phyloP scores from a whole-genome alignment of 176 grass and related monocot genomes.

The Oryza officinalis region DNA sequence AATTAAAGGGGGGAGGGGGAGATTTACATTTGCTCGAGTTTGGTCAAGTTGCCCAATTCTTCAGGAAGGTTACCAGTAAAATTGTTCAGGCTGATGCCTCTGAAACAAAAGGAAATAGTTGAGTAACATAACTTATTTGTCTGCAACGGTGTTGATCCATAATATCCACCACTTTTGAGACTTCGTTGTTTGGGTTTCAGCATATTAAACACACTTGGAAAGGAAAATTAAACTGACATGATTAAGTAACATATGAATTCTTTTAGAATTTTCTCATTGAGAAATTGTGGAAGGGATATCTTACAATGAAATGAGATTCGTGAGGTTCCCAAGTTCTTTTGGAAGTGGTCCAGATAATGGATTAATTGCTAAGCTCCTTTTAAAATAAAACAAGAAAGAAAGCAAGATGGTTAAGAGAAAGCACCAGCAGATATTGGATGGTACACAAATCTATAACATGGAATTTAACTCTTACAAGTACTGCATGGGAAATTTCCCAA shows the following conservation, averaged over 20 bases:
- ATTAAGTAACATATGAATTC: background rate
- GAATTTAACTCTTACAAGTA: slow-evolving; percentile 44
- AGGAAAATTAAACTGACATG: too few species aligned
- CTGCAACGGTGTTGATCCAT: background rate
- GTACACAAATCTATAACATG: background rate
- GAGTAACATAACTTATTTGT: background rate
- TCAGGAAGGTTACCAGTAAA: slow-evolving; percentile 52
- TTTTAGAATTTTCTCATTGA: background rate
- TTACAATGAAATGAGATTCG: background rate
- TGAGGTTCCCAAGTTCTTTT: background rate
- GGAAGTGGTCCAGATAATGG: background rate
- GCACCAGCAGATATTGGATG: background rate
- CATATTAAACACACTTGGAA: background rate
- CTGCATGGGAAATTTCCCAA: slow-evolving; percentile 59
- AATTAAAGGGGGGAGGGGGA: background rate
- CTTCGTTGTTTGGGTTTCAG: background rate
- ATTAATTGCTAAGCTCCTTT: background rate
- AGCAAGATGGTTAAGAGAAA: background rate
- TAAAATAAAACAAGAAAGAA: background rate
- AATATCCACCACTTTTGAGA: background rate
- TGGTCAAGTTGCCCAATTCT: slow-evolving; percentile 52
- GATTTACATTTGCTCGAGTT: slow-evolving; percentile 38
- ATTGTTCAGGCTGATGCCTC: slow-evolving; percentile 41
- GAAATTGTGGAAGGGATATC: background rate
- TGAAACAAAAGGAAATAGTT: slow-evolving; percentile 20